These are phyloP conservation scores for Mycotypha africana DNA, from an alignment of 371 early-diverging fungal genomes.

Conservation along the genomic window DNA sequence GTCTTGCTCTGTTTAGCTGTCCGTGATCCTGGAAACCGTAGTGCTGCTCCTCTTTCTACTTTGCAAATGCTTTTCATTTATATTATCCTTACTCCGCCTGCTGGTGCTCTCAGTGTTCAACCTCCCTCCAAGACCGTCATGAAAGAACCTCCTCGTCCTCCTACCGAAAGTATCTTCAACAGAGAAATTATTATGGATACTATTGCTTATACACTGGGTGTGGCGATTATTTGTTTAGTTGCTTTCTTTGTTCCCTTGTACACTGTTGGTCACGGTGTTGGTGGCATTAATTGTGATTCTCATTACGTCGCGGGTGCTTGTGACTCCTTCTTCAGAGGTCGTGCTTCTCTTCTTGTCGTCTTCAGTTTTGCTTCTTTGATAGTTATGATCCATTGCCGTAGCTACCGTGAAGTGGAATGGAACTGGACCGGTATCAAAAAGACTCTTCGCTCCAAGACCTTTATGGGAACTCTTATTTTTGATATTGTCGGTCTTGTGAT, in stretches of 20 bases:
- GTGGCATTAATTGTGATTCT: slow-evolving; percentile 58
- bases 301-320: slow-evolving; percentile 48
- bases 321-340: slow-evolving; percentile 61
- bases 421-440: slow-evolving; percentile 23
- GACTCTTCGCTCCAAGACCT: slow-evolving; percentile 42
- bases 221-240: slow-evolving; percentile 52
- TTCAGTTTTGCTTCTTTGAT: slow-evolving; percentile 54
- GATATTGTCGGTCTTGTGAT: slow-evolving; percentile 46
- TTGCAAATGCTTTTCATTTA: slow-evolving; percentile 28
- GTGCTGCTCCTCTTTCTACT: slow-evolving; percentile 47
- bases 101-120: slow-evolving; percentile 75
- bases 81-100: slow-evolving; percentile 62
- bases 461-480: slow-evolving; percentile 43
- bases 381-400: slow-evolving; percentile 63
- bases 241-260: slow-evolving; percentile 58
- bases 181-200: slow-evolving; percentile 35
- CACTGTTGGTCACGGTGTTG: slow-evolving; percentile 49
- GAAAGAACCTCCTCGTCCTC: slow-evolving; percentile 74
- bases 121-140: slow-evolving; percentile 74
- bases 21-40: slow-evolving; percentile 75
- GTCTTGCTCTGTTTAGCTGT: slow-evolving; percentile 63
- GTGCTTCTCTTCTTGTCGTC: slow-evolving; percentile 57
- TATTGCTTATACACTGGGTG: slow-evolving; percentile 27
- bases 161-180: slow-evolving; percentile 62
- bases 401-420: slow-evolving; percentile 58